These are phyloP conservation scores for Globisporangium spiculum DNA, from an alignment of 352 stramenopile genomes.

Conservation along the genomic window DNA sequence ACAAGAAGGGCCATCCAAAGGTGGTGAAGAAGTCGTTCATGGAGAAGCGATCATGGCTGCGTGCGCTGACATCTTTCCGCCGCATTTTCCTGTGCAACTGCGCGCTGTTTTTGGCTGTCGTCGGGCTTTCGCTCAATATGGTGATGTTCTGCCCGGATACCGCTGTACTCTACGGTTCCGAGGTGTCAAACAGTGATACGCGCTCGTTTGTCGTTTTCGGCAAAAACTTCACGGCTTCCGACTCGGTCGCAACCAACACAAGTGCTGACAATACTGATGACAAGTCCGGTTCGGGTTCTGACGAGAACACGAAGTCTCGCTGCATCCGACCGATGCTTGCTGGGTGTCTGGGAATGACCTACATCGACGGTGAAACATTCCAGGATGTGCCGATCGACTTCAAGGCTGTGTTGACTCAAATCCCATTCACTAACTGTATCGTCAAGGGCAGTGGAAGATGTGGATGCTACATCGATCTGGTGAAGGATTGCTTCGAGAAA, in stretches of 20 bases:
- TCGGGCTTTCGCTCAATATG: slow-evolving; percentile 73
- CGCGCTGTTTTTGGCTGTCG: slow-evolving; percentile 58
- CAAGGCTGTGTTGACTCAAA: slow-evolving; percentile 52
- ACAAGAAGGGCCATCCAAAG: slow-evolving; percentile 83
- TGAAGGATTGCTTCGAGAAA: slow-evolving; percentile 65
- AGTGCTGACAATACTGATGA: slow-evolving; percentile 23
- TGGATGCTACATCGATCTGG: slow-evolving; percentile 63
- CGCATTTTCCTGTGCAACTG: slow-evolving; percentile 85
- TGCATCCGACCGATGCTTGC: slow-evolving; percentile 71
- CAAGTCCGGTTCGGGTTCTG: slow-evolving; percentile 26
- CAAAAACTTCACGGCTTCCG: slow-evolving; percentile 54
- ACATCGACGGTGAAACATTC: slow-evolving; percentile 43
- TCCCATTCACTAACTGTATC: slow-evolving; percentile 74
- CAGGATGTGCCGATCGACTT: slow-evolving; percentile 61
- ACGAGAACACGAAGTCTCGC: slow-evolving; percentile 12
- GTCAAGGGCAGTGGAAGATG: slow-evolving; percentile 58
- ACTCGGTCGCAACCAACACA: slow-evolving; percentile 24
- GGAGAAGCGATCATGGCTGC: slow-evolving; percentile 77
- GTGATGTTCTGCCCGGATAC: slow-evolving; percentile 78
- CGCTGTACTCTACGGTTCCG: slow-evolving; percentile 67
- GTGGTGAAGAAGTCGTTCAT: slow-evolving; percentile 83
- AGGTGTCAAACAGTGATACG: slow-evolving; percentile 38
- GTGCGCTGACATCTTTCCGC: slow-evolving; percentile 73
- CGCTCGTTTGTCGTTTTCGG: slow-evolving; percentile 60
- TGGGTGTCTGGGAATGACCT: slow-evolving; percentile 62